Conservation (phyloP, 768 basidiomycete genomes). For the Boletus vermiculosoides region DNA sequence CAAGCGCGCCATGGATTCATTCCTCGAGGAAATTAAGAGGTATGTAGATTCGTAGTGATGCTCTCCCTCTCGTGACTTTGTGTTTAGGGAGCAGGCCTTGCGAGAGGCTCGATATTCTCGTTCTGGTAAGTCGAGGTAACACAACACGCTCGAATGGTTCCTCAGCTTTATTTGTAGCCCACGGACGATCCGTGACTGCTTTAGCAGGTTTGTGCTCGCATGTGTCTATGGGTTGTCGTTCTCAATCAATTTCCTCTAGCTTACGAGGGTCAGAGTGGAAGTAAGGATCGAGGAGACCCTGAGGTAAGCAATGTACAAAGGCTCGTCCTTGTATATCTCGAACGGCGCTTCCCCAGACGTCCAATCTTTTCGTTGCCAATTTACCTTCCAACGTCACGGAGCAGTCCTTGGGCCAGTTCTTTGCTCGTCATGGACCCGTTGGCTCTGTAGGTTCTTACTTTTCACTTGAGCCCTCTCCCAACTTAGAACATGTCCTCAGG, state of each 20-base stretch:
- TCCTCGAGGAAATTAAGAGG: constrained; percentile 96
- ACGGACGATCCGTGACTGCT: constrained; percentile 82
- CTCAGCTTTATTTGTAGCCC: constrained; percentile 36
- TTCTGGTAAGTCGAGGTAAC: constrained; percentile 45
- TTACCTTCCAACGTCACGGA: constrained; percentile 87
- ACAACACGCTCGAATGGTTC: background rate
- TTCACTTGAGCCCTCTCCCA: background rate
- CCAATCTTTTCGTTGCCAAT: constrained; percentile 95
- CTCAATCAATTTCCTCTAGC: constrained; percentile 40
- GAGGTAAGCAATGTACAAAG: constrained; percentile 48
- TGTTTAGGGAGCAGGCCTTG: constrained; percentile 83
- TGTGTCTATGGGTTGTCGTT: background rate
- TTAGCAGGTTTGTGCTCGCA: constrained; percentile 65
- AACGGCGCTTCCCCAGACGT: constrained; percentile 54
- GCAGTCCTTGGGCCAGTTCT: constrained; percentile 81
- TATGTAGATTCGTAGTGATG: constrained; percentile 28
- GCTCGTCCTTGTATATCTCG: background rate
- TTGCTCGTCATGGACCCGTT: constrained; percentile 90
- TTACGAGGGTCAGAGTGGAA: constrained; percentile 89
- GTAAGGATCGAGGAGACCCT: constrained; percentile 84
- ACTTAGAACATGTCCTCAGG: constrained; percentile 42
- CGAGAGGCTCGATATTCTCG: constrained; percentile 82
- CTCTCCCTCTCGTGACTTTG: background rate
- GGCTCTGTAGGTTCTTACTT: constrained; percentile 61
- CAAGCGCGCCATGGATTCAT: constrained; percentile 93